Evolutionary conservation across 2,329 filamentous ascomycete genomes (phyloP).

Genomic region (Beauveria brongniartii): DNA sequence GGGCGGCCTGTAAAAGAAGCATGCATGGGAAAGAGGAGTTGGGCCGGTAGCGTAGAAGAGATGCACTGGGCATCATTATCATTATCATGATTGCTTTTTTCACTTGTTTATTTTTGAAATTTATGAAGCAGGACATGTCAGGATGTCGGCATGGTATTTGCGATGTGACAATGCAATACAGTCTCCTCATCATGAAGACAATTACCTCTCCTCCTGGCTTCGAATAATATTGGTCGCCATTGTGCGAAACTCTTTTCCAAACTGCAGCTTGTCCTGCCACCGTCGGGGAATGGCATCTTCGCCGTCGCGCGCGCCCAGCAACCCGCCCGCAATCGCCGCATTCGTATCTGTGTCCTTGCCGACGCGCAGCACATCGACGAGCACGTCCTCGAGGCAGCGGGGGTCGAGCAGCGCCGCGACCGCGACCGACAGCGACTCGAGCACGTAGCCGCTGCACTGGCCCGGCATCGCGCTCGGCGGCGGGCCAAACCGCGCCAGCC

Average conservation of each 20-base stretch:
- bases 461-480: constrained; percentile 18
- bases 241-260: constrained; percentile 27
- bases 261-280: constrained; percentile 34
- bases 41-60: not conserved
- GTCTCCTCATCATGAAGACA: no score
- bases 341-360: constrained; percentile 40
- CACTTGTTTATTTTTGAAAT: not conserved
- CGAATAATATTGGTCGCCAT: not conserved
- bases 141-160: not conserved
- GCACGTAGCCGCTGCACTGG: constrained; percentile 31
- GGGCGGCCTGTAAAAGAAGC: constrained; percentile 18
- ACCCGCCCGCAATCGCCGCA: constrained; percentile 35
- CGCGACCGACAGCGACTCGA: constrained; percentile 33
- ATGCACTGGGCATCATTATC: not conserved
- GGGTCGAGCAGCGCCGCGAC: constrained; percentile 34
- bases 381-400: constrained; percentile 31
- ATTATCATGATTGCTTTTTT: not conserved
- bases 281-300: constrained; percentile 29
- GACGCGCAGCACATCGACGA: constrained; percentile 37
- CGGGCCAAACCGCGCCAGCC: constrained; percentile 26
- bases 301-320: constrained; percentile 38
- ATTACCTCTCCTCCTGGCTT: not conserved
- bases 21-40: constrained; percentile 9
- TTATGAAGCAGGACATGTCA: not conserved
- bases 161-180: not conserved